Conservation (phyloP, 78 protist genomes). For the Dictyostelium intermedium region DNA sequence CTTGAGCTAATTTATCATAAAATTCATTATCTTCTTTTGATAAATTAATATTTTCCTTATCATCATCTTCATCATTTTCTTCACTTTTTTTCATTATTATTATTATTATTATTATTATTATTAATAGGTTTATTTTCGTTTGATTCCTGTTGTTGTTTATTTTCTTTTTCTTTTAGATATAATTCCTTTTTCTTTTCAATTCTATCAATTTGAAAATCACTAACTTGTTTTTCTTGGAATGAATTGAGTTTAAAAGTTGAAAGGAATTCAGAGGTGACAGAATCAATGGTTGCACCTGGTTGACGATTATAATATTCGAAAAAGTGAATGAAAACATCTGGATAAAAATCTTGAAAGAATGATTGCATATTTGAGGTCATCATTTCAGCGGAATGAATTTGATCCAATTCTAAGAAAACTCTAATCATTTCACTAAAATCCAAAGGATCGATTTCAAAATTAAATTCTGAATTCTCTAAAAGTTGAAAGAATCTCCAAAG, state of each 20-base stretch:
- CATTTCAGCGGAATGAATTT: conserved; percentile 8
- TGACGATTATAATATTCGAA: conserved; percentile 1
- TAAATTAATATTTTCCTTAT: background rate
- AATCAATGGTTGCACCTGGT: background rate
- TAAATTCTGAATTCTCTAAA: background rate
- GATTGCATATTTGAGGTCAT: background rate
- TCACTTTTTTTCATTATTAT: background rate
- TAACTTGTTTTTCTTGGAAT: background rate
- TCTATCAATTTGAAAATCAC: background rate
- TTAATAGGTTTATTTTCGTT: background rate
- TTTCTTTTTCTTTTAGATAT: background rate
- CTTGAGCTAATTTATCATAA: background rate
- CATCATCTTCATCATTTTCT: background rate
- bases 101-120: background rate
- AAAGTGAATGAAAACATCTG: conserved; percentile 2
- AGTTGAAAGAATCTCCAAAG: background rate
- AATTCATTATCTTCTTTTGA: background rate
- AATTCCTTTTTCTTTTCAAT: background rate
- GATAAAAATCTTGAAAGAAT: background rate
- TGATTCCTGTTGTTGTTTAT: background rate
- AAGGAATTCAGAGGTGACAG: background rate
- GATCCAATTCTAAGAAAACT: background rate
- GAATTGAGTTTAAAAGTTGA: background rate
- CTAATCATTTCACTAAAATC: background rate
- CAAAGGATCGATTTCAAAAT: background rate